Evolutionary conservation across 768 basidiomycete genomes (phyloP), one percentile per base, ranked within the genome.

Genomic region (Melanogaster broomeanus): DNA sequence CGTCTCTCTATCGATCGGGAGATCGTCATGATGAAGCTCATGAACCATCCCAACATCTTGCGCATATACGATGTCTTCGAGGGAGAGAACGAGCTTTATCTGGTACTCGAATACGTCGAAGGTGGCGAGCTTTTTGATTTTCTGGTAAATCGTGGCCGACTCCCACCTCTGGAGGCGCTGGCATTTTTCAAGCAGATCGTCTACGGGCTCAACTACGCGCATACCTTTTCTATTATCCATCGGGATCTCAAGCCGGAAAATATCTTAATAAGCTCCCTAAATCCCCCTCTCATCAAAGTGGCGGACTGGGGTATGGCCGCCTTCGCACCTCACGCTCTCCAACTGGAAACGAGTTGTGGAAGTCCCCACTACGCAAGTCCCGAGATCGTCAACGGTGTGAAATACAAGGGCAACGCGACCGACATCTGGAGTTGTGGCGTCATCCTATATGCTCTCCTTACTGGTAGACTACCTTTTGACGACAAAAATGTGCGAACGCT

Each of bases 261-360:
- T 64, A 89, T 98, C 45, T 77, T 99, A 34, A 88, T 98, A 48
- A 88, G 94, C 42, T 87, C 88, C 38, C 73, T 90, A 49, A 77
- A 81, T 33, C 88, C 88, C 27, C 87, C 87, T 33, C 77, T 93
- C 63, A 81, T 98, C 75, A 98, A 98, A 77, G 90, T 98, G 38
- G 95, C 93, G 21, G 96, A 98, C 71, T 98, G 96, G 84, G 96
- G 96, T 19, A 97, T 98, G 96, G 95, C 96, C 22, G 91, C 95
- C 10, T 91, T 97, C 63, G 91, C 93, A 52, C 88, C 89, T 35
- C 90, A 89, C 34, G 81, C 85, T 35, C 78, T 87, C 38, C 80
- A 94, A 58, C 81, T 97, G 24, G 92, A 96, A 72, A 98, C 96
- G 2, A 93, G 90, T 63, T 98, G 96, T 64, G 96, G 96, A 7